Evolutionary conservation across 345 rosid genomes (phyloP).

Genomic region (Aquilaria malaccensis): DNA sequence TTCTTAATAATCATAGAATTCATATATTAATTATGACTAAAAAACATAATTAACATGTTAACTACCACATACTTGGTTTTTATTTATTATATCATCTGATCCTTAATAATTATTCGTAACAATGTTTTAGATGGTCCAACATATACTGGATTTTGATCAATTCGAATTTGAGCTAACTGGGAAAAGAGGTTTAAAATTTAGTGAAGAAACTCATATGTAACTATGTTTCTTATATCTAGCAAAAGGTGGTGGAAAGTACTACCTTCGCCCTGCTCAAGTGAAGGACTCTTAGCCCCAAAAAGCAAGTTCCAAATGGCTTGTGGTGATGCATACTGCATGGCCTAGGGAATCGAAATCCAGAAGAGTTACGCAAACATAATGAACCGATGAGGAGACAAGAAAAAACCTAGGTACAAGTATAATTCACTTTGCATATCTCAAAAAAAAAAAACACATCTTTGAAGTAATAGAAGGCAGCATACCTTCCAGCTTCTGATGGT

Average conservation of each 20-base stretch:
- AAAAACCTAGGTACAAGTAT: not conserved
- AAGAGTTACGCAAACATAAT: constrained; percentile 1
- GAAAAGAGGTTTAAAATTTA: not conserved
- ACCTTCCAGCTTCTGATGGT: constrained; percentile 77
- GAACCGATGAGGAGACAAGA: not conserved
- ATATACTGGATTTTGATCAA: too few species aligned
- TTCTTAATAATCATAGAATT: too few species aligned
- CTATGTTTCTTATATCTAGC: not conserved
- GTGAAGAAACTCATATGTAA: not conserved
- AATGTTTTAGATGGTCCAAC: not conserved
- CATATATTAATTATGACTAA: too few species aligned
- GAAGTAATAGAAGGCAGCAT: not conserved
- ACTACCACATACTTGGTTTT: too few species aligned
- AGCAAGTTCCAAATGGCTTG: constrained; percentile 79
- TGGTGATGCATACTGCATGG: constrained; percentile 92
- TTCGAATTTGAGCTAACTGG: not conserved
- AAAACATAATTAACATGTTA: too few species aligned
- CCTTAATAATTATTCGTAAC: not conserved
- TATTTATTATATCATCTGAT: too few species aligned
- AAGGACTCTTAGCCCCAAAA: constrained; percentile 53
- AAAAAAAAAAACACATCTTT: not conserved
- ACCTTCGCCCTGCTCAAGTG: constrained; percentile 45
- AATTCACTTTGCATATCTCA: constrained; percentile 8
- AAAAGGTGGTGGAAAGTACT: not conserved
- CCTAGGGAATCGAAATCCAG: constrained; percentile 32